Percentiles rank a stretch among this genome's conserved stretches.
These are phyloP conservation scores for Blumeria hordei DNA, from an alignment of 2,329 filamentous ascomycete species.

Conservation along the genomic window DNA sequence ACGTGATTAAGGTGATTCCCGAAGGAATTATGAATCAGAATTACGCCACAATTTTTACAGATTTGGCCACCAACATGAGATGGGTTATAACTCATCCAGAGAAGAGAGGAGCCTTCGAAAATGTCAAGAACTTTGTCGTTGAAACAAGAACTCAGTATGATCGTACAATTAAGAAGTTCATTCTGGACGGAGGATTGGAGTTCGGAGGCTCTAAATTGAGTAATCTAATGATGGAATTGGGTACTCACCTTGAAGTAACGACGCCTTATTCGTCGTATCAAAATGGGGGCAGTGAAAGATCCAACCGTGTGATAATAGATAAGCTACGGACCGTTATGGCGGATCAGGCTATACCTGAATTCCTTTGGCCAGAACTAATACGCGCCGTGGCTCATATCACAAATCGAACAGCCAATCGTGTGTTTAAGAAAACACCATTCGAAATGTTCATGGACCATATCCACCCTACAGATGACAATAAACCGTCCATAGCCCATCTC, in stretches of 20 bases:
- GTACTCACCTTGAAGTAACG: background rate
- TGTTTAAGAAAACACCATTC: background rate
- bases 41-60: background rate
- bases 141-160: background rate
- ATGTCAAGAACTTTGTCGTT: background rate
- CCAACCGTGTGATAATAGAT: background rate
- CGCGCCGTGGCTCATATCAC: background rate
- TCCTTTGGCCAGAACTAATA: background rate
- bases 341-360: background rate
- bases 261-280: background rate
- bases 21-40: background rate
- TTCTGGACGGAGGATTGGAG: background rate
- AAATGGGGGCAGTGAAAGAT: background rate
- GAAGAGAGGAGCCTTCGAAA: background rate
- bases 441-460: background rate
- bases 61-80: background rate
- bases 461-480: background rate
- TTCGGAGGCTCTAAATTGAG: background rate
- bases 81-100: background rate
- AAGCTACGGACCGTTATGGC: background rate
- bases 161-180: background rate
- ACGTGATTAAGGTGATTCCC: background rate
- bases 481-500: background rate
- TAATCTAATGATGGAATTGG: background rate
- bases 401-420: background rate